Evolutionary conservation across 176 grass and related monocot genomes (phyloP), one percentile per base, ranked within the genome.

Genomic region (Alopecurus myosuroides): DNA sequence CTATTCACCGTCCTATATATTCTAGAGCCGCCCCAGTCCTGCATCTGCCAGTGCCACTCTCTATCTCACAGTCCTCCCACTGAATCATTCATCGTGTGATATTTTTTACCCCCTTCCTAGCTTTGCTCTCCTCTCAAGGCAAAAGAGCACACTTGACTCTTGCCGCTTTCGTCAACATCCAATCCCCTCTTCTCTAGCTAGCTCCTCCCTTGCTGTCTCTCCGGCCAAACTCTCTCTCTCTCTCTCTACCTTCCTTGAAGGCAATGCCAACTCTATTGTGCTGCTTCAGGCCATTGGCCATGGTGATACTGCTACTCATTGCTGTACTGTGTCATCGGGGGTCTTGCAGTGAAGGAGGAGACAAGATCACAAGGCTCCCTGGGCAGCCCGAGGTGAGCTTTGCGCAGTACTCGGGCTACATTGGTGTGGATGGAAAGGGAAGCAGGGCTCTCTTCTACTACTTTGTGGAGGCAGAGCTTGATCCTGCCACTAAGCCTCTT

Each of bases 391-490:
- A 92, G 62, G 93, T 99, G 67, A 88, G 51, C 81, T 99, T 99
- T 69, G 86, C 46, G 66, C 97, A 99, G 84, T 93, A 90, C 92
- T 94, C 93, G 14, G 97, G 93, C 23, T 99, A 99, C 81, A 76
- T 99, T 50, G 77, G 42, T 1, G 93, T 99, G 84, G 97, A 93
- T 37, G 86, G 76, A 11, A 82, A 80, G 44, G 87, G 80, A 70
- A 87, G 58, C 63, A 88, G 97, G 82, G 91, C 78, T n/a, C 93
- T 99, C 62, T 98, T 98, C 86, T 98, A 98, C 97, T 98, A 98
- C 85, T 98, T 98, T 44, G 97, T 89, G 6, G 91, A 95, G 89
- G 89, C 97, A 26, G 97, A 95, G 88, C 25, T 90, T 44, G 93
- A 94, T 69, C 84, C 97, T 2, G 71, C 83, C 46, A 64, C 97